phyloP scores from a whole-genome alignment of 768 basidiomycete genomes.

The Mycena belliarum region DNA sequence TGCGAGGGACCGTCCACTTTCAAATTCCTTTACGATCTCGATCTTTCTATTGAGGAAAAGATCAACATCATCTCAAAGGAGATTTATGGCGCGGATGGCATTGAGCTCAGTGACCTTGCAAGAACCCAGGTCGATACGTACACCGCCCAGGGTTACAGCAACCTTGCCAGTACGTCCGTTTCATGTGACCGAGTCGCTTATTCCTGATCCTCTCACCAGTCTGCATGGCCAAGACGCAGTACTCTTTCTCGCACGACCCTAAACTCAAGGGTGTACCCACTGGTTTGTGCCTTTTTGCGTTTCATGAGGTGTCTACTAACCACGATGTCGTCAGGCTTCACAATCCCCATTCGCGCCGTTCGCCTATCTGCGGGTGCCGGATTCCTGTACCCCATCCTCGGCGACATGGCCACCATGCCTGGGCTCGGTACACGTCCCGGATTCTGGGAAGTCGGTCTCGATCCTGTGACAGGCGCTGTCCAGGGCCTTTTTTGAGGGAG shows the following conservation, averaged over 20 bases:
- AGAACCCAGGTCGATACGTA: slow-evolving; percentile 87
- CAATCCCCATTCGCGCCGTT: slow-evolving; percentile 86
- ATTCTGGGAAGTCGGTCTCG: slow-evolving; percentile 89
- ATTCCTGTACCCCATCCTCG: slow-evolving; percentile 93
- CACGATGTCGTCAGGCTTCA: slow-evolving; percentile 63
- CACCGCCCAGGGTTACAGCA: slow-evolving; percentile 82
- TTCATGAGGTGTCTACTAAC: not conserved
- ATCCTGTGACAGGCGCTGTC: slow-evolving; percentile 77
- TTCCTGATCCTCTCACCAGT: slow-evolving; percentile 45
- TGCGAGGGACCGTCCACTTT: slow-evolving; percentile 85
- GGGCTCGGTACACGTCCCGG: slow-evolving; percentile 91
- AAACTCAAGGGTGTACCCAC: slow-evolving; percentile 87
- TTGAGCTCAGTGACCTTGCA: slow-evolving; percentile 84
- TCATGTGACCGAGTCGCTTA: not conserved
- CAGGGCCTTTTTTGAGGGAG: slow-evolving; percentile 77
- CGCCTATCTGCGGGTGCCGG: slow-evolving; percentile 90
- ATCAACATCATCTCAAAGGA: slow-evolving; percentile 85
- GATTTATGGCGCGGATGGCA: slow-evolving; percentile 93
- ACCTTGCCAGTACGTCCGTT: slow-evolving; percentile 67
- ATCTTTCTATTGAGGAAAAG: slow-evolving; percentile 84
- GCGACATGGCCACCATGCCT: slow-evolving; percentile 98
- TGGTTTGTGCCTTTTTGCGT: slow-evolving; percentile 39
- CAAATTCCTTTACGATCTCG: slow-evolving; percentile 90
- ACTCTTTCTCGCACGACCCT: slow-evolving; percentile 95
- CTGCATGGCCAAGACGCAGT: slow-evolving; percentile 98